Percentiles rank a stretch among this genome's conserved stretches.
phyloP scores from a whole-genome alignment of 176 grass and related monocot species.

The Aegilops umbellulata region DNA sequence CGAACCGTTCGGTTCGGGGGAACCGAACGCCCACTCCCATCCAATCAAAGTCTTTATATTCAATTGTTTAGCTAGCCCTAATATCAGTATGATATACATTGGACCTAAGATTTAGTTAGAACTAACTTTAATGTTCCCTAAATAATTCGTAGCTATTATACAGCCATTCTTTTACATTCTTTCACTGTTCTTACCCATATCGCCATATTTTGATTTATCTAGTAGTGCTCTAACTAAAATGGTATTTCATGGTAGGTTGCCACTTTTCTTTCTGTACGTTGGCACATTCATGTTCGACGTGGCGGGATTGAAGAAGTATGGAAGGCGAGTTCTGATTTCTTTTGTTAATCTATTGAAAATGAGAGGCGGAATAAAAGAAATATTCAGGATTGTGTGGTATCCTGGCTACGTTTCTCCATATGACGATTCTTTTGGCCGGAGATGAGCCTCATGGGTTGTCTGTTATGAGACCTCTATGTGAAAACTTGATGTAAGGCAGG shows the following conservation, averaged over 20 bases:
- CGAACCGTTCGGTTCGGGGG: too few relatives aligned
- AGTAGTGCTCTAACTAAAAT: background rate
- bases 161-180: background rate
- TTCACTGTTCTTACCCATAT: background rate
- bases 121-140: background rate
- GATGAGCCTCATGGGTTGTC: background rate
- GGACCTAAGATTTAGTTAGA: background rate
- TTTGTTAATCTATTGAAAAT: background rate
- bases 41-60: background rate
- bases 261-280: background rate
- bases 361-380: background rate
- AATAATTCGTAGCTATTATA: background rate
- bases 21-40: too few relatives aligned
- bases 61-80: background rate
- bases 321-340: background rate
- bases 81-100: background rate
- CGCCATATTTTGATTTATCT: background rate
- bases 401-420: slow-evolving; percentile 5
- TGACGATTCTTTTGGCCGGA: background rate
- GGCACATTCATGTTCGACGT: background rate
- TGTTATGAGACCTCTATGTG: background rate
- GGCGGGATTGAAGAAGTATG: slow-evolving; percentile 6
- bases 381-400: background rate
- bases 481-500: background rate
- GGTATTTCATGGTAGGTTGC: background rate